These are phyloP conservation scores for Hirschioporus abietinus DNA, from an alignment of 768 basidiomycete genomes.

Conservation along the genomic window DNA sequence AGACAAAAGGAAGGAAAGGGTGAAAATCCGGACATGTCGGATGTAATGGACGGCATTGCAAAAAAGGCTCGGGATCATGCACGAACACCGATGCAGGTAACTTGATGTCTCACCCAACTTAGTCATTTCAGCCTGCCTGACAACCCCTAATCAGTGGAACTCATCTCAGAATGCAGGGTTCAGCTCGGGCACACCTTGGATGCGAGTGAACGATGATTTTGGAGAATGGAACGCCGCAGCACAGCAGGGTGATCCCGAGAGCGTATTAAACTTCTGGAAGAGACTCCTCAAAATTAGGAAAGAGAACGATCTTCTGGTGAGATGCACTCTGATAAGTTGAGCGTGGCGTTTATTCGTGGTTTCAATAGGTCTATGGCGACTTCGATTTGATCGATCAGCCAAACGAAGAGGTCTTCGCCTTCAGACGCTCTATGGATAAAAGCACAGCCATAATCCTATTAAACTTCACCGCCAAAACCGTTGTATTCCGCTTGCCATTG, in stretches of 20 bases:
- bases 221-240: conserved; percentile 46
- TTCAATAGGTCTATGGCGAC: conserved; percentile 52
- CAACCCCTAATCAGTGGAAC: conserved; percentile 45
- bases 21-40: conserved; percentile 52
- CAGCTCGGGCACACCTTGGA: conserved; percentile 63
- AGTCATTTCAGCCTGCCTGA: background rate
- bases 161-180: conserved; percentile 53
- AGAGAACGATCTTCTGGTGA: conserved; percentile 46
- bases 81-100: conserved; percentile 63
- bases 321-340: conserved; percentile 14
- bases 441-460: conserved; percentile 32
- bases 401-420: conserved; percentile 52
- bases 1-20: conserved; percentile 27
- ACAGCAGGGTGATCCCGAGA: conserved; percentile 43
- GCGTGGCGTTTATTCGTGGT: background rate
- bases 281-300: conserved; percentile 49
- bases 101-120: conserved; percentile 5
- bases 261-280: conserved; percentile 60
- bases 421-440: conserved; percentile 35
- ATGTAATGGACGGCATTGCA: conserved; percentile 51
- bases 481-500: conserved; percentile 13
- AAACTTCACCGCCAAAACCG: conserved; percentile 36
- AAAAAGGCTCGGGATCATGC: conserved; percentile 68
- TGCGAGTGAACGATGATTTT: conserved; percentile 70
- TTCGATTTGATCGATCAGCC: conserved; percentile 44